Evolutionary conservation across 352 stramenopile species (phyloP), one percentile per base, ranked within the genome.

Genomic region (Albugo laibachii): DNA sequence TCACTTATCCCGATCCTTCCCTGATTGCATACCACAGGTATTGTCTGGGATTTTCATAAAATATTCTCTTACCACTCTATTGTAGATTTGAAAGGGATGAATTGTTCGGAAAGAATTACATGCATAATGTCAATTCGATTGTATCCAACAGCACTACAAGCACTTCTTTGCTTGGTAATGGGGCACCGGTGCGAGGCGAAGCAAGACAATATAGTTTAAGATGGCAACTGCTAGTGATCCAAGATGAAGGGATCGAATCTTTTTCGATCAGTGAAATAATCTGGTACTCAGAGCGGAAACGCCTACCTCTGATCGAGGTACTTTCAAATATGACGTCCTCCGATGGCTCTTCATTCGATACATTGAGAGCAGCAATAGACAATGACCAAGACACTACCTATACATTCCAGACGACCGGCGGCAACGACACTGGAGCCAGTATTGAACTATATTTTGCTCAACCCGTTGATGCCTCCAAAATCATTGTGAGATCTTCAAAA

Each of bases 381-480:
- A 50, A 53, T 12, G 58, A 65, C 18, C 52, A 43, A 11, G 53
- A 35, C 27, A 59, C 54, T 0, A 24, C 39, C 2, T 39, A 50
- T 19, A 45, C 12, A 0, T 57, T 62, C 31, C 59, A 59, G 15
- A 4, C 41, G 1, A 47, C 20, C 13, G 8, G 8, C 8, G 24
- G 24, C 3, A 54, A 57, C 15, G 58, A 65, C 2, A 36, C 38
- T 0, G 55, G 55, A 0, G 57, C n/a, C 5, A 62, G 54, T 52
- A 55, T 65, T 21, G 58, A 65, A 15, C 20, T 65, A 0, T 47
- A 59, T 27, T 62, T 65, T 43, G 48, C 53, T 11, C 47, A 5
- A 5, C 13, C 54, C 13, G 52, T 65, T 11, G 58, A 65, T 20
- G 58, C 50, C 2, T 59, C 58, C 0, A 62, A 62, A 40, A 48